Evolutionary conservation across 192 early-diverging fungal species (phyloP).

Genomic region (Coemansia sp.): DNA sequence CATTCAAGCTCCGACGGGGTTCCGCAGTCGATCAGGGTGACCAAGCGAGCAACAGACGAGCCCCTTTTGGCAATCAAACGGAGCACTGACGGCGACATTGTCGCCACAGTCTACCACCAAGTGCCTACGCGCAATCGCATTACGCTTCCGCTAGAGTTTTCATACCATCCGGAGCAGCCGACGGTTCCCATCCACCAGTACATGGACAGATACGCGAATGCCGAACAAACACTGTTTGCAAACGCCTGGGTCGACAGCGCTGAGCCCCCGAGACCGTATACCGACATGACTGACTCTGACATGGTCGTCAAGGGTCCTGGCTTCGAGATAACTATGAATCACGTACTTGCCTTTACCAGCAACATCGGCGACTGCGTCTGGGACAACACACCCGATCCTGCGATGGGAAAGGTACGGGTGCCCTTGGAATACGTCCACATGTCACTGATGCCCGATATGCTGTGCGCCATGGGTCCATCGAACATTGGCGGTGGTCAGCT

Average conservation of each 20-base stretch:
- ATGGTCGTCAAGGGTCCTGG: conserved; percentile 5
- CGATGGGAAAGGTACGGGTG: conserved; percentile 53
- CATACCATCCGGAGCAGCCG: conserved; percentile 6
- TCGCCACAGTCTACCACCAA: conserved; percentile 45
- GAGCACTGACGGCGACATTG: conserved; percentile 70
- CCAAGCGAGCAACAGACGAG: not conserved
- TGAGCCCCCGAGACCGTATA: not conserved
- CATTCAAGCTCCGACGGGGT: not conserved
- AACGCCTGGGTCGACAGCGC: conserved; percentile 17
- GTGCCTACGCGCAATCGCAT: conserved; percentile 34
- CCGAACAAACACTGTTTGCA: conserved; percentile 5
- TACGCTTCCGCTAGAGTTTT: conserved; percentile 24
- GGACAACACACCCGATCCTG: not conserved
- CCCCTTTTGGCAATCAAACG: conserved; percentile 56
- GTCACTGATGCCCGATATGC: conserved; percentile 71
- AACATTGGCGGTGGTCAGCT: conserved; percentile 86
- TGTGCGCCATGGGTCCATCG: conserved; percentile 78
- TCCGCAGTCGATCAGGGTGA: conserved; percentile 8
- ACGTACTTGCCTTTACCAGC: conserved; percentile 81
- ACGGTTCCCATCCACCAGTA: conserved; percentile 19
- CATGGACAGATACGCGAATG: not conserved
- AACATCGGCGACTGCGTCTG: conserved; percentile 63
- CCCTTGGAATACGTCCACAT: conserved; percentile 92
- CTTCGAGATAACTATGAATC: conserved; percentile 64
- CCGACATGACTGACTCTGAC: not conserved